Conservation (phyloP, 2,329 filamentous ascomycete genomes). For the Penicillium griseofulvum region DNA sequence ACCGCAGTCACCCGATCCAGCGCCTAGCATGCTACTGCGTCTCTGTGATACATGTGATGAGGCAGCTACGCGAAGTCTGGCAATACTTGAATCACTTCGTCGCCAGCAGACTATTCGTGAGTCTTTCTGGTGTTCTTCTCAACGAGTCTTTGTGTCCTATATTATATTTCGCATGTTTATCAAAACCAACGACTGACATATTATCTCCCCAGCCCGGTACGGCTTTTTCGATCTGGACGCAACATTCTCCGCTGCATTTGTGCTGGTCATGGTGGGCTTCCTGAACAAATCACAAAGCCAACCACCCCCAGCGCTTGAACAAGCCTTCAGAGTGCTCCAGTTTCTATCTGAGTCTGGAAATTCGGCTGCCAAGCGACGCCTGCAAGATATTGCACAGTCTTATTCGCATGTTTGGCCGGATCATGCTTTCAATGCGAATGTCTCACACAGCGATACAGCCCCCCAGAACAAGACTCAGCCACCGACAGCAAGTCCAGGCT, state of each 20-base stretch:
- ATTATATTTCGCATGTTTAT: neutral
- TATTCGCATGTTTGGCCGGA: constrained; percentile 17
- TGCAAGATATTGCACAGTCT: constrained; percentile 21
- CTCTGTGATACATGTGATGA: constrained; percentile 23
- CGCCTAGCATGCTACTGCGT: constrained; percentile 8
- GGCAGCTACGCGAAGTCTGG: constrained; percentile 19
- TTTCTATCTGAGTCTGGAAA: constrained; percentile 18
- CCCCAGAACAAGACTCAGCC: neutral
- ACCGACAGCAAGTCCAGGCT: neutral
- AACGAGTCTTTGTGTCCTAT: no score
- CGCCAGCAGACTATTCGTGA: constrained; percentile 17
- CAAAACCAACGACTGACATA: neutral
- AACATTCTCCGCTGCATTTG: constrained; percentile 24
- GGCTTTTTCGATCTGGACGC: constrained; percentile 25
- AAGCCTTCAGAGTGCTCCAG: constrained; percentile 16
- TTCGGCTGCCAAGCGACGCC: constrained; percentile 15
- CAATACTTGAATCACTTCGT: constrained; percentile 17
- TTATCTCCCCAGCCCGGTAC: constrained; percentile 6
- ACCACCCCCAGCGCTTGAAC: constrained; percentile 12
- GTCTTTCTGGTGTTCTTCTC: neutral
- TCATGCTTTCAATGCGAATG: constrained; percentile 1
- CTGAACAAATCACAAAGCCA: constrained; percentile 7
- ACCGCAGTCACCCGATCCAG: neutral
- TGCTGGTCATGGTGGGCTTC: constrained; percentile 21
- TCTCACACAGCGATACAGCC: neutral